Base-by-base conservation (phyloP, 148 eudicot species). In the Chenopodium album region DNA sequence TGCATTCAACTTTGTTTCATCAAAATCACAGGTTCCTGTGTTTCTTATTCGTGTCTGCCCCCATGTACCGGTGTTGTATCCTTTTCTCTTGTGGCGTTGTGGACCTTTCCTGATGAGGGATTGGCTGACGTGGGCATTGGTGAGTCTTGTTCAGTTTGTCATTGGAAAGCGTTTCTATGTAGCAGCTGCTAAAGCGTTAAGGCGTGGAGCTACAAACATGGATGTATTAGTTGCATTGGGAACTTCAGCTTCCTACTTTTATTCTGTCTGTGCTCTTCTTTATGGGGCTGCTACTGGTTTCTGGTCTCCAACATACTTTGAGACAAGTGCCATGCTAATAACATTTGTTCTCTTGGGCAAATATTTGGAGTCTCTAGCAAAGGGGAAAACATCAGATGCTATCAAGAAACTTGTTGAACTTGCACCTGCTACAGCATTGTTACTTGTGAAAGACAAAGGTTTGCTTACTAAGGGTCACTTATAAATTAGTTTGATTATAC, bases 31-130 rank as follows among this genome's bases (percentile, higher is more conserved):
- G 99, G 88, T 94, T 83, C 98, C 97, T 73, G 87, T 96, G 73
- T 83, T 94, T 82, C 77, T 94, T 68, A 92, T 96, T 87, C 88
- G 90, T 86, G 89, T 96, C 79, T 94, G 98, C 86, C 99, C 99
- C 29, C 94, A 82, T 78, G 90, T 96, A 76, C 99, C 98, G 83
- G 71, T 96, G 73, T 67, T 96, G 52, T 94, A 96, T 90, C 89
- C 99, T 72, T 90, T 96, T 73, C 87, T 96, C 81, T 85, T 96
- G 62, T 84, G 92, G 87, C 92, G 89, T 31, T 92, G 97, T 89
- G 99, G 99, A 50, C 99, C 99, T 23, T 96, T 96, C 84, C 85
- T 85, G 79, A 90, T 96, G 98, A 97, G 97, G 75, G 99, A 96
- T 87, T 96, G 98, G 99, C 88, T 96, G 82, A 94, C 90, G 84